A percentile compares a stretch with the other conserved stretches of the same genome.
These are phyloP conservation scores for Cutaneotrichosporon cavernicola DNA, from an alignment of 1,284 basidiomycete genomes.

Conservation along the genomic window DNA sequence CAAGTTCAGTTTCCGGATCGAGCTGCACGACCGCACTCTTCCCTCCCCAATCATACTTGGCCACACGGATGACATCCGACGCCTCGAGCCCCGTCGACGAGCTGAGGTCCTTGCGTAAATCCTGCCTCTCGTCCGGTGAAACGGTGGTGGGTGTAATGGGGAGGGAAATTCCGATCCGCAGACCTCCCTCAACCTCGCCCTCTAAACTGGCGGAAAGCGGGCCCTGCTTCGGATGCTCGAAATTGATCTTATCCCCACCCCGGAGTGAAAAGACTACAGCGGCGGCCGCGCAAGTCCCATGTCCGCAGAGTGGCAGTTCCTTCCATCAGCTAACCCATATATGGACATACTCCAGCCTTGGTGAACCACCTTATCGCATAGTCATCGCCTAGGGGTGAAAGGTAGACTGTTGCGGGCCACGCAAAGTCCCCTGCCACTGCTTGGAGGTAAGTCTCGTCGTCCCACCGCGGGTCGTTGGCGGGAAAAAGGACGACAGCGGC, in stretches of 20 bases:
- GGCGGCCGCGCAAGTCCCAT: conserved; percentile 40
- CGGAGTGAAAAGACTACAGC: conserved; percentile 23
- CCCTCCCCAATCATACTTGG: conserved; percentile 9
- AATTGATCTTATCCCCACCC: conserved; percentile 24
- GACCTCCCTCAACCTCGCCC: background rate
- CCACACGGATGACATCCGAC: conserved; percentile 13
- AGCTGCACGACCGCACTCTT: conserved; percentile 16
- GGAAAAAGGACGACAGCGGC: conserved; percentile 42
- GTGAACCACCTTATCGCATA: conserved; percentile 38
- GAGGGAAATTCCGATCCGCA: conserved; percentile 10
- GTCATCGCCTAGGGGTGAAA: conserved; percentile 13
- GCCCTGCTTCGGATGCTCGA: conserved; percentile 30
- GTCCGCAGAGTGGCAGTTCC: conserved; percentile 44
- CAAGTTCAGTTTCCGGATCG: conserved; percentile 7
- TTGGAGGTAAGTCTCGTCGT: conserved; percentile 32
- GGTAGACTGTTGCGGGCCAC: conserved; percentile 39
- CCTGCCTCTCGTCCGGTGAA: conserved; percentile 9
- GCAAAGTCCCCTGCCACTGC: conserved; percentile 36
- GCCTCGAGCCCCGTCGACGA: conserved; percentile 6
- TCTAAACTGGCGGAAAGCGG: conserved; percentile 25
- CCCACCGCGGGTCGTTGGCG: conserved; percentile 20
- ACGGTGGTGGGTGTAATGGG: conserved; percentile 7
- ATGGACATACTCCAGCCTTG: conserved; percentile 29
- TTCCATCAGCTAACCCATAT: conserved; percentile 14
- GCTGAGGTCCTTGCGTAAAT: background rate